phyloP scores from a whole-genome alignment of 371 early-diverging fungal genomes.

The Syncephalis plumigaleata region DNA sequence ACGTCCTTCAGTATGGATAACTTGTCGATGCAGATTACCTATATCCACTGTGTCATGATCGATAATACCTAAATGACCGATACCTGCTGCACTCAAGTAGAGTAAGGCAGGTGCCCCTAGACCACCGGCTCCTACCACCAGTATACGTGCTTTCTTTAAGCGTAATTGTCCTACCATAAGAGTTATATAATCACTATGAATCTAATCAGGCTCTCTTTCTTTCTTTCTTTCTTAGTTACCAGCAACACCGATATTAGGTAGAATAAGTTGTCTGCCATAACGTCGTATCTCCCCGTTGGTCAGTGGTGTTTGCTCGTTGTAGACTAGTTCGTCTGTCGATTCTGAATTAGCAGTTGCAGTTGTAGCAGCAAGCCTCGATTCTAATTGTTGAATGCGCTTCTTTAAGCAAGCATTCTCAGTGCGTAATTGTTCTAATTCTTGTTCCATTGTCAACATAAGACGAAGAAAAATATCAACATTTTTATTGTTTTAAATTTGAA shows the following conservation, averaged over 20 bases:
- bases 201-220: too few species aligned
- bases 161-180: conserved; percentile 75
- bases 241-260: conserved; percentile 65
- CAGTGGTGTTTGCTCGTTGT: conserved; percentile 3
- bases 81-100: conserved; percentile 88
- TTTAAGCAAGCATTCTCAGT: too few species aligned
- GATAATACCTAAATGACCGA: conserved; percentile 82
- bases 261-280: conserved; percentile 87
- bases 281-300: conserved; percentile 57
- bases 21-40: conserved; percentile 94
- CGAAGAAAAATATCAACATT: too few species aligned
- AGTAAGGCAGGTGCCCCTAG: conserved; percentile 83
- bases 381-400: too few species aligned
- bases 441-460: too few species aligned
- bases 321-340: too few species aligned
- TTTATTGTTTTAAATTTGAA: too few species aligned
- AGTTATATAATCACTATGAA: background rate
- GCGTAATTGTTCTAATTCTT: too few species aligned
- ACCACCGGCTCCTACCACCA: conserved; percentile 96
- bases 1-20: conserved; percentile 69
- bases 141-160: conserved; percentile 54
- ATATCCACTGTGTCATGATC: conserved; percentile 92
- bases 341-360: too few species aligned
- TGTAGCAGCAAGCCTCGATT: too few species aligned
- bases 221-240: conserved; percentile 19